A percentile compares a stretch with the other conserved stretches of the same genome.
Evolutionary conservation across 768 basidiomycete species (phyloP).

Genomic region (Clitopilus passeckerianus): DNA sequence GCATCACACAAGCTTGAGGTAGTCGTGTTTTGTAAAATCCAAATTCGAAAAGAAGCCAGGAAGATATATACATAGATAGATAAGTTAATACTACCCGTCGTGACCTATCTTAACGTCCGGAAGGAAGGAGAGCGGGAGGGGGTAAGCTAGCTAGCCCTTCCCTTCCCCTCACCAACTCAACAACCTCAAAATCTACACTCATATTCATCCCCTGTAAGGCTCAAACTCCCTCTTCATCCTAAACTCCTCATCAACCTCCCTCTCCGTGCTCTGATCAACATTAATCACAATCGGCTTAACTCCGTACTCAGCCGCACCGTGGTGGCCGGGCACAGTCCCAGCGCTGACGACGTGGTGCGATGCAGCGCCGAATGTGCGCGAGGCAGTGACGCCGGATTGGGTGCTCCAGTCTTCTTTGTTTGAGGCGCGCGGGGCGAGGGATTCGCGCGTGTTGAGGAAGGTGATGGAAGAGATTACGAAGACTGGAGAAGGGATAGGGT

Average conservation of each 20-base stretch:
- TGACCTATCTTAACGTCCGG: too few species aligned
- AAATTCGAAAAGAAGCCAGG: too few species aligned
- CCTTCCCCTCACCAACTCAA: too few species aligned
- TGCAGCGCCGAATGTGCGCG: not conserved
- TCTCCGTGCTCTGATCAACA: not conserved
- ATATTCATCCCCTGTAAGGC: too few species aligned
- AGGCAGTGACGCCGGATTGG: not conserved
- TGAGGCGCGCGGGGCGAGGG: not conserved
- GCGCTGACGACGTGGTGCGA: not conserved
- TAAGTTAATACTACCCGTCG: too few species aligned
- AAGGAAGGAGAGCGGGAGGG: too few species aligned
- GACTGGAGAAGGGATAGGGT: slow-evolving; percentile 1
- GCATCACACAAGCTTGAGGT: too few species aligned
- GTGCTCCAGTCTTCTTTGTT: not conserved
- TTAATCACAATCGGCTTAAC: not conserved
- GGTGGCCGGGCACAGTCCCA: not conserved
- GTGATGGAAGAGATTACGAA: slow-evolving; percentile 12
- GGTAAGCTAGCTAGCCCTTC: too few species aligned
- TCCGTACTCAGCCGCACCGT: not conserved
- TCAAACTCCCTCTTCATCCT: not conserved
- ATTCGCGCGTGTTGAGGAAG: not conserved
- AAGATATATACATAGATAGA: too few species aligned
- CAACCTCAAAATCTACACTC: too few species aligned
- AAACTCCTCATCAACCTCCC: not conserved
- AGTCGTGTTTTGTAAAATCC: too few species aligned